Conservation (phyloP, 2,329 filamentous ascomycete species). For the Volutella citrinella region DNA sequence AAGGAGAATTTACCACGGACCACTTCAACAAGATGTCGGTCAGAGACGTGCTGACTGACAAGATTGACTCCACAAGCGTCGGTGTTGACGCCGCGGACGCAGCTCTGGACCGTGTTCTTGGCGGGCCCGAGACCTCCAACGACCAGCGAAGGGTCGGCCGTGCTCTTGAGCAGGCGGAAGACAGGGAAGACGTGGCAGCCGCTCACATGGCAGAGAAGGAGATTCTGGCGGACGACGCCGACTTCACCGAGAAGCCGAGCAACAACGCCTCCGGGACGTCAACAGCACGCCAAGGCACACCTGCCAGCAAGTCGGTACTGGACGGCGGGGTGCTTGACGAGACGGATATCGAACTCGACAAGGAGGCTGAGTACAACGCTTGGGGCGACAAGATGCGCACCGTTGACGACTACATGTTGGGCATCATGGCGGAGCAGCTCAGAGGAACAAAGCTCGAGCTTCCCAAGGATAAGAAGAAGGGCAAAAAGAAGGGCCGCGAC, state of each 20-base stretch:
- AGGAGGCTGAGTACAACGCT: constrained; percentile 53
- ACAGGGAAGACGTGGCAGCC: constrained; percentile 85
- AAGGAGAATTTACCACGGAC: constrained; percentile 96
- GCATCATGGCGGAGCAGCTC: constrained; percentile 61
- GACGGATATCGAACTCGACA: constrained; percentile 32
- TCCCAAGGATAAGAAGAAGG: constrained; percentile 63
- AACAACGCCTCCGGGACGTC: constrained; percentile 45
- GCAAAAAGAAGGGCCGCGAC: constrained; percentile 58
- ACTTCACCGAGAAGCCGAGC: constrained; percentile 69
- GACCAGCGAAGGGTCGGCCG: constrained; percentile 63
- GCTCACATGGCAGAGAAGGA: constrained; percentile 87
- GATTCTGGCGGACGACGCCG: constrained; percentile 78
- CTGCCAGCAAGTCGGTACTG: constrained; percentile 36
- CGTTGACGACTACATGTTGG: constrained; percentile 75
- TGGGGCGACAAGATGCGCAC: constrained; percentile 56
- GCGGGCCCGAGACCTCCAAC: constrained; percentile 57
- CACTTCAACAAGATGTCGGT: constrained; percentile 82
- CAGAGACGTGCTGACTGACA: constrained; percentile 63
- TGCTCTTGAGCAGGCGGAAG: constrained; percentile 85
- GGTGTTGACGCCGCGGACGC: constrained; percentile 71
- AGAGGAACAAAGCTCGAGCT: constrained; percentile 59
- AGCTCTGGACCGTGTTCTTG: constrained; percentile 83
- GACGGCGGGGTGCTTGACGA: constrained; percentile 29
- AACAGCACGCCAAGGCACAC: constrained; percentile 50
- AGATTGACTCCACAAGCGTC: constrained; percentile 45